phyloP scores from a whole-genome alignment of 2,329 filamentous ascomycete genomes.

The Cryphonectria parasitica region DNA sequence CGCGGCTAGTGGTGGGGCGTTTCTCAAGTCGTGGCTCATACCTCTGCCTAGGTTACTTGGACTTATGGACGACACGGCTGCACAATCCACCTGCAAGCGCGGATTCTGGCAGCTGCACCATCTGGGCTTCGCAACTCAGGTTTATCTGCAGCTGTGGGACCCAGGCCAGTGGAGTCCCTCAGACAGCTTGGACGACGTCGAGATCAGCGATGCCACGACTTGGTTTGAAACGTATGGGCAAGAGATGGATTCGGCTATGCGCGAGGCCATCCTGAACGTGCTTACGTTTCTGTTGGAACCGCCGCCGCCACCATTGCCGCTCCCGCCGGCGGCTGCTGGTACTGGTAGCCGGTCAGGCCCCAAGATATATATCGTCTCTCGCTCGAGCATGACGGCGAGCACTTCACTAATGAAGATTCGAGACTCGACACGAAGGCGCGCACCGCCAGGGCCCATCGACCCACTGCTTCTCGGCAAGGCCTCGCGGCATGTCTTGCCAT shows the following conservation, averaged over 20 bases:
- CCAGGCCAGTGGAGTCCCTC: not conserved
- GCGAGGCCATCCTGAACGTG: not conserved
- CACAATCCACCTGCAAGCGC: not conserved
- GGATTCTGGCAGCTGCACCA: slow-evolving; percentile 9
- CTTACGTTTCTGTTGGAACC: not conserved
- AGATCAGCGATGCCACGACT: not conserved
- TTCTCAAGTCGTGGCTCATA: slow-evolving; percentile 11
- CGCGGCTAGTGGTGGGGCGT: not conserved
- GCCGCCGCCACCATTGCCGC: not conserved
- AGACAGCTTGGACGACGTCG: not conserved
- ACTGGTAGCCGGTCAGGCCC: not conserved
- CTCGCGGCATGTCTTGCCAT: not conserved
- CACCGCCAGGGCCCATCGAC: not conserved
- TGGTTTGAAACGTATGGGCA: not conserved
- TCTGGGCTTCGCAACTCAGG: not conserved
- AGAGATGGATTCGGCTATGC: not conserved
- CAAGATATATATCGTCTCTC: not conserved
- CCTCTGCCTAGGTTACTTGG: not conserved
- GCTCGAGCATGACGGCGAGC: not conserved
- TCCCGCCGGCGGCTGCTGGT: not conserved
- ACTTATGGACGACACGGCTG: not conserved
- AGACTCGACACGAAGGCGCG: not conserved
- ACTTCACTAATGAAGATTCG: not conserved
- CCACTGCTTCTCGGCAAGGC: not conserved
- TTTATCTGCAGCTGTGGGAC: slow-evolving; percentile 4